Evolutionary conservation across 208 protist species (phyloP).

Genomic region (Acanthamoeba divionensis): DNA sequence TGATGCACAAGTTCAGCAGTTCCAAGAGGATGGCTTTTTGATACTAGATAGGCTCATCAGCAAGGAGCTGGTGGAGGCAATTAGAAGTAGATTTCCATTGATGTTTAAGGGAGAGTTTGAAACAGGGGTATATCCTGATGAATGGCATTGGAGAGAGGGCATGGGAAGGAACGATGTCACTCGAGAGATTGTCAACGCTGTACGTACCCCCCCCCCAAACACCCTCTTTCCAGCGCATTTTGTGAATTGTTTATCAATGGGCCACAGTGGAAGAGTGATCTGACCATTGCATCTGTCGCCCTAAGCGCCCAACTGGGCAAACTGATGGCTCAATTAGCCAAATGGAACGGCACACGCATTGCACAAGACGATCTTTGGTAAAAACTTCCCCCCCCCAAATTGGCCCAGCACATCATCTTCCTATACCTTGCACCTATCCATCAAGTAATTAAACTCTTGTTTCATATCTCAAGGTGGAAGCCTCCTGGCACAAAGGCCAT

Average conservation of each 20-base stretch:
- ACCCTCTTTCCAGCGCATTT: too few relatives aligned
- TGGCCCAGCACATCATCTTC: neutral
- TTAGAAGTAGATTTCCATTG: neutral
- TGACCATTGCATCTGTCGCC: conserved; percentile 37
- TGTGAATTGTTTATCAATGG: too few relatives aligned
- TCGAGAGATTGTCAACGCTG: conserved; percentile 57
- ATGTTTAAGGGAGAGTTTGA: conserved; percentile 54
- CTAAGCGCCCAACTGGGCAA: conserved; percentile 32
- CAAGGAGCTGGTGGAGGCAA: neutral
- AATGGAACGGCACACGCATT: conserved; percentile 55
- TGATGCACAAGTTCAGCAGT: too few relatives aligned
- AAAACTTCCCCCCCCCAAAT: neutral
- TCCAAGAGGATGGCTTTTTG: conserved; percentile 27
- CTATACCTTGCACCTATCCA: too few relatives aligned
- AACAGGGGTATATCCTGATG: conserved; percentile 61
- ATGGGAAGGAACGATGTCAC: conserved; percentile 44
- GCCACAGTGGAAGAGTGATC: conserved; percentile 53
- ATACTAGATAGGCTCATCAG: neutral
- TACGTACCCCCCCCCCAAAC: neutral
- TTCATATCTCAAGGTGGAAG: conserved; percentile 38
- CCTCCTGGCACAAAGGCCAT: conserved; percentile 35
- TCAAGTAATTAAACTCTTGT: neutral
- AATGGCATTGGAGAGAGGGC: conserved; percentile 61
- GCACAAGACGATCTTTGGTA: conserved; percentile 57
- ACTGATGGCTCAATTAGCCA: conserved; percentile 3